Evolutionary conservation across 2,329 filamentous ascomycete genomes (phyloP).

Genomic region (Fusarium pseudoanthophilum): DNA sequence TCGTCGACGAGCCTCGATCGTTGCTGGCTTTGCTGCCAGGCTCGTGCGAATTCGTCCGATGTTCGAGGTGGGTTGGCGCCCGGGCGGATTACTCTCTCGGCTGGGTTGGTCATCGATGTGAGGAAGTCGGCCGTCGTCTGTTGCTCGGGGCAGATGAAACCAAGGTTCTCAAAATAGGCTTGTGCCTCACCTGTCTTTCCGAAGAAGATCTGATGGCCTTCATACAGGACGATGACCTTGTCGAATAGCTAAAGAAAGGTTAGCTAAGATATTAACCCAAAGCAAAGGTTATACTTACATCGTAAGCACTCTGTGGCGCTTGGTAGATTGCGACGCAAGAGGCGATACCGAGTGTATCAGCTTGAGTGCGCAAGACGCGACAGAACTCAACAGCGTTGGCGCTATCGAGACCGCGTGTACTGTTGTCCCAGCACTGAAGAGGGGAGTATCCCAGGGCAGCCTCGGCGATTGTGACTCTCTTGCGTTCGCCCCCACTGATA

Average conservation of each 20-base stretch:
- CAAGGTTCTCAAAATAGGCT: conserved; percentile 49
- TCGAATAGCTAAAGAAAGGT: conserved; percentile 62
- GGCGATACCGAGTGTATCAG: conserved; percentile 67
- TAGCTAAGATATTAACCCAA: not conserved
- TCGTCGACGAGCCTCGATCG: conserved; percentile 44
- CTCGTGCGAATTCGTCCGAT: conserved; percentile 49
- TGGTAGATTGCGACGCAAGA: conserved; percentile 73
- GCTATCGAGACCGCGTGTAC: conserved; percentile 71
- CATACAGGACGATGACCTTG: conserved; percentile 74
- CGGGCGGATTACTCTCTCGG: conserved; percentile 47
- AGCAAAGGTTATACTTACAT: conserved; percentile 11
- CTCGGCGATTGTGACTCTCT: conserved; percentile 52
- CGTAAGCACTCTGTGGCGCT: conserved; percentile 55
- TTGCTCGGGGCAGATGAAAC: conserved; percentile 64
- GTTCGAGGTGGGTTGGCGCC: conserved; percentile 49
- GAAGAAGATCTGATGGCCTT: conserved; percentile 71
- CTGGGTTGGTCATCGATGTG: conserved; percentile 59
- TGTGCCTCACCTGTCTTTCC: conserved; percentile 38
- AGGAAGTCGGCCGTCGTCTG: conserved; percentile 78
- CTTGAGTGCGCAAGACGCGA: conserved; percentile 67
- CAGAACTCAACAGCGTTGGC: conserved; percentile 74
- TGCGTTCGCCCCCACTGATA: conserved; percentile 63
- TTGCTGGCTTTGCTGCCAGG: conserved; percentile 45
- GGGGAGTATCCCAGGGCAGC: conserved; percentile 49
- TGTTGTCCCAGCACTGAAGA: conserved; percentile 78